Conservation (phyloP, 176 grass and related monocot genomes). For the Neostapfia colusana region DNA sequence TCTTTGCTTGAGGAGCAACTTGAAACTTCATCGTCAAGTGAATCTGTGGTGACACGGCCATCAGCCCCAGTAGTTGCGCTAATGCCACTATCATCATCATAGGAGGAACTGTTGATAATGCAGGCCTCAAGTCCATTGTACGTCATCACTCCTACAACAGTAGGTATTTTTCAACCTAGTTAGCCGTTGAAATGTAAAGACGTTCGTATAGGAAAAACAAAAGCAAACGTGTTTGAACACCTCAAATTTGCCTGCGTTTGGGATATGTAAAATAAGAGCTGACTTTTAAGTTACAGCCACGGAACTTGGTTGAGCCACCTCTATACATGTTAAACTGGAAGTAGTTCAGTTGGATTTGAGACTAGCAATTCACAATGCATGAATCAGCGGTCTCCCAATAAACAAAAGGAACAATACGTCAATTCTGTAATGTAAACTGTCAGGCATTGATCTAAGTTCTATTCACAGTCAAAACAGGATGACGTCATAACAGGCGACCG, state of each 20-base stretch:
- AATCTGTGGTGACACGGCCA: conserved; percentile 62
- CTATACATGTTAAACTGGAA: background rate
- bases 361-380: background rate
- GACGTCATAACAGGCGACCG: background rate
- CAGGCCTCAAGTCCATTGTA: conserved; percentile 85
- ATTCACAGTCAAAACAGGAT: background rate
- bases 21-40: conserved; percentile 82
- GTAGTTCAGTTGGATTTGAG: background rate
- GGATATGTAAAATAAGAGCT: background rate
- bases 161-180: background rate
- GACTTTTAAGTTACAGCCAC: conserved; percentile 10
- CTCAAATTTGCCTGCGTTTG: background rate
- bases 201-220: background rate
- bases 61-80: conserved; percentile 59
- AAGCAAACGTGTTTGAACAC: background rate
- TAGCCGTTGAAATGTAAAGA: background rate
- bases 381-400: background rate
- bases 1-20: conserved; percentile 94
- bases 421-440: background rate
- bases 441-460: background rate
- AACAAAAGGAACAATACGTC: background rate
- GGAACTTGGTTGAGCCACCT: background rate
- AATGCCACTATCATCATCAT: conserved; percentile 75
- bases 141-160: conserved; percentile 67
- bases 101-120: conserved; percentile 72